Evolutionary conservation across 2,329 filamentous ascomycete genomes (phyloP).

Genomic region (Zymoseptoria tritici): DNA sequence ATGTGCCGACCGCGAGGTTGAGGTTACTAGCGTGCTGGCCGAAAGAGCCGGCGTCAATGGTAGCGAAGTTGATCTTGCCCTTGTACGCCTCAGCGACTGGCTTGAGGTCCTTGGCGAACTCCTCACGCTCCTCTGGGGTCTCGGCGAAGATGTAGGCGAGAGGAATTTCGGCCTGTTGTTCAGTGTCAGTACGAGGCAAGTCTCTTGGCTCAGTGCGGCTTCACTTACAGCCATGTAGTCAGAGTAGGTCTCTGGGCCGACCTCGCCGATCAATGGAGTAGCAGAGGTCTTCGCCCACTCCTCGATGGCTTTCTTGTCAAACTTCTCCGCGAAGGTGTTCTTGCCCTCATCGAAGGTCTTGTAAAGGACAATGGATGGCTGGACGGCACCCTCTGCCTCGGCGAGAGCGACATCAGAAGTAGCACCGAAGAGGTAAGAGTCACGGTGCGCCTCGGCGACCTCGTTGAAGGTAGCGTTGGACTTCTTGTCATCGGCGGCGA

Average conservation of each 20-base stretch:
- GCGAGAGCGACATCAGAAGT: slow-evolving; percentile 77
- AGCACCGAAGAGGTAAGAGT: slow-evolving; percentile 87
- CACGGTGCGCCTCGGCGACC: slow-evolving; percentile 68
- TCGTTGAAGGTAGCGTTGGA: slow-evolving; percentile 80
- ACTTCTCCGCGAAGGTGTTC: slow-evolving; percentile 71
- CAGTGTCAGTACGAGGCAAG: slow-evolving; percentile 1
- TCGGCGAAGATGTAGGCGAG: slow-evolving; percentile 98
- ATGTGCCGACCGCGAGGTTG: slow-evolving; percentile 91
- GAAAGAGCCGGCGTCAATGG: slow-evolving; percentile 89
- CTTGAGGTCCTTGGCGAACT: slow-evolving; percentile 70
- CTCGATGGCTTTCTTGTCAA: slow-evolving; percentile 71
- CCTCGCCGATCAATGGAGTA: slow-evolving; percentile 87
- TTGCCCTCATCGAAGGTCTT: slow-evolving; percentile 98
- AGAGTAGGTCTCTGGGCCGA: slow-evolving; percentile 93
- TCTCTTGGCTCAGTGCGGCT: background rate
- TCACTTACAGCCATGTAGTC: slow-evolving; percentile 73
- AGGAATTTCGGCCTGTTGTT: slow-evolving; percentile 65
- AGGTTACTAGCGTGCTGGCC: slow-evolving; percentile 94
- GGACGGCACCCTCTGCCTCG: slow-evolving; percentile 80
- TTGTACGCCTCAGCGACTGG: slow-evolving; percentile 84
- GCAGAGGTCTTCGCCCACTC: slow-evolving; percentile 77
- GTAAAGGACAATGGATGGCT: slow-evolving; percentile 86
- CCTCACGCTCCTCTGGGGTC: slow-evolving; percentile 77
- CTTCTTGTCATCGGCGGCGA: slow-evolving; percentile 70
- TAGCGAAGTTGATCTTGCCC: slow-evolving; percentile 94